Base-by-base conservation (phyloP, 2,329 filamentous ascomycete species). In the Colletotrichum sp. region DNA sequence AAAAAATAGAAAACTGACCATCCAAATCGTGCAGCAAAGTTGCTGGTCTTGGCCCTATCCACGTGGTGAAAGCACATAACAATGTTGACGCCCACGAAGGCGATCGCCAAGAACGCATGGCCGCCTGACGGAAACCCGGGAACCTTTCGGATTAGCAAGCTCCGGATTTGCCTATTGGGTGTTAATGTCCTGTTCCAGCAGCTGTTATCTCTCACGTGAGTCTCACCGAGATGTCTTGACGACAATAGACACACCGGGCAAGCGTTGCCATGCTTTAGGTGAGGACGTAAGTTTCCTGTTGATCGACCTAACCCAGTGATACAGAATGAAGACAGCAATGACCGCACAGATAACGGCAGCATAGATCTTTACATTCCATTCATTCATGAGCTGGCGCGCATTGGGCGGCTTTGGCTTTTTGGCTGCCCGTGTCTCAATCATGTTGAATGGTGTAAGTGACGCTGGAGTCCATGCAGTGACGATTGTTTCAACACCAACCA, bases 51-150 rank as follows among this genome's bases (percentile, higher is more conserved):
- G 1, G 77, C 58, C 75, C 81, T 81, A 72, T 85, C 79, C 14
- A 83, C 72, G 66, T 83, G 81, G 13, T 79, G 79, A 48, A 86
- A 84, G 16, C 80, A 78, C 34, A 82, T 71, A 16, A 81, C 71
- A 9, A 84, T 16, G 62, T 86, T 86, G 65, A 85, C 79, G 9
- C 77, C 78, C 3, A 83, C 18, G 55, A 83, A 86, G 4, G 78
- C 58, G 18, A 77, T 38, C 38, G 82, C 77, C 12, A 83, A 62
- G 10, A 80, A 32, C 0, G 79, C 78, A 71, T 86, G 84, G 8
- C 82, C 85, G 13, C 68, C 58, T 3, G 68, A 63, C 7, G 68
- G 58, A 36, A 64, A 70, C 5, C 58, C 36, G 32, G 58, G 26
- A 1, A 38, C n/a, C 24, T 70, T 70, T 16, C 68, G 58, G 16